phyloP scores from a whole-genome alignment of 176 grass and related monocot species.

The Hsuehochloa calcarea region DNA sequence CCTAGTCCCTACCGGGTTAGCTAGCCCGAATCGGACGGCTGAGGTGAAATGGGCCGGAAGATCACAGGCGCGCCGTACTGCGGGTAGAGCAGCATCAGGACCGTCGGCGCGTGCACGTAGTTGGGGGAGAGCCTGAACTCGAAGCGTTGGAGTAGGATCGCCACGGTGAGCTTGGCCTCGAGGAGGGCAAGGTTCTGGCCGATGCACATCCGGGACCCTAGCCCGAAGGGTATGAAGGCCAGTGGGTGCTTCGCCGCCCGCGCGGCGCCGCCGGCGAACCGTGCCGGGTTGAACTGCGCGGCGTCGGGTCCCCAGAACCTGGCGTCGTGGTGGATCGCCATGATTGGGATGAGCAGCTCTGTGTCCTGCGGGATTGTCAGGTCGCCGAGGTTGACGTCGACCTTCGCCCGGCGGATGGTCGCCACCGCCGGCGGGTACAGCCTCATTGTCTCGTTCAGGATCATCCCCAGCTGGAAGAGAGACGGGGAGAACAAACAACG shows the following conservation, averaged over 20 bases:
- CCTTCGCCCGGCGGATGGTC: constrained; percentile 61
- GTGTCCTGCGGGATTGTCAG: constrained; percentile 45
- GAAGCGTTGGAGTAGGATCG: constrained; percentile 66
- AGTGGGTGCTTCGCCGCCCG: constrained; percentile 51
- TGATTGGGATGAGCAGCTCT: constrained; percentile 80
- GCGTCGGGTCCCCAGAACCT: constrained; percentile 61
- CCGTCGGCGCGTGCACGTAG: constrained; percentile 80
- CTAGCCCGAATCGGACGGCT: not conserved
- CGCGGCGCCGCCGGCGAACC: constrained; percentile 51
- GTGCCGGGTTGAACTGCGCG: constrained; percentile 44
- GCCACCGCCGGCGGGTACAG: constrained; percentile 88
- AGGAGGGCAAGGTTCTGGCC: constrained; percentile 77
- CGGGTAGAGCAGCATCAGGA: constrained; percentile 87
- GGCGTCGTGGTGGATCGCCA: constrained; percentile 76
- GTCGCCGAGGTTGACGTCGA: constrained; percentile 51
- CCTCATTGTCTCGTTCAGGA: constrained; percentile 73
- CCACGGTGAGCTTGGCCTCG: constrained; percentile 72
- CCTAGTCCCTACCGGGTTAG: not conserved
- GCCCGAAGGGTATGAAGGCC: constrained; percentile 77
- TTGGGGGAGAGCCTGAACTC: constrained; percentile 45
- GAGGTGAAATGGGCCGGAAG: constrained; percentile 40
- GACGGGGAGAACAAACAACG: constrained; percentile 17
- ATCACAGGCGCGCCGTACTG: constrained; percentile 81
- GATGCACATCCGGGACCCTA: constrained; percentile 72
- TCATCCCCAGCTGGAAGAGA: constrained; percentile 63